These are phyloP conservation scores for Nasturtium officinale DNA, from an alignment of 345 rosid genomes.

Conservation along the genomic window DNA sequence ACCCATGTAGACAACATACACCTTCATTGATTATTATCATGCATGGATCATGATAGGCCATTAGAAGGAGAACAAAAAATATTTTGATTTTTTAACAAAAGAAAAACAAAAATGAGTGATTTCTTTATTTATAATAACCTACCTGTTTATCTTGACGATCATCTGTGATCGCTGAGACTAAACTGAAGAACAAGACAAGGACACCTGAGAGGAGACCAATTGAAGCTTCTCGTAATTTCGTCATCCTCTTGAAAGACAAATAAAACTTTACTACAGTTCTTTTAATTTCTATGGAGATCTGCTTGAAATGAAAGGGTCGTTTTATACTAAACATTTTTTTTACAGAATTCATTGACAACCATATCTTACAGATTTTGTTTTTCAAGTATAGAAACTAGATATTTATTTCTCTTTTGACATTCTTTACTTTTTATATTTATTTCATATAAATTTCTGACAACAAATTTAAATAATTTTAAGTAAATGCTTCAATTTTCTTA, in stretches of 20 bases:
- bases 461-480: background rate
- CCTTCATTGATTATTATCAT: slow-evolving; percentile 34
- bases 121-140: background rate
- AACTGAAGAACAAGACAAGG: slow-evolving; percentile 18
- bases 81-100: background rate
- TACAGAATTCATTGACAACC: background rate
- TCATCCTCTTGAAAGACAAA: background rate
- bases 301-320: background rate
- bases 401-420: background rate
- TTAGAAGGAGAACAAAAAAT: background rate
- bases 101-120: background rate
- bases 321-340: background rate
- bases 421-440: background rate
- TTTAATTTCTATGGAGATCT: background rate
- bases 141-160: slow-evolving; percentile 24
- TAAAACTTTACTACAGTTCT: background rate
- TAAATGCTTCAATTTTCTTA: too few relatives aligned
- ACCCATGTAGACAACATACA: slow-evolving; percentile 52
- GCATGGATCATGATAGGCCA: background rate
- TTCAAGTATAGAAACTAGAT: background rate
- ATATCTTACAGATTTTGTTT: background rate
- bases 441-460: background rate
- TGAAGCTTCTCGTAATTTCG: slow-evolving; percentile 8
- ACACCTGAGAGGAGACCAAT: slow-evolving; percentile 1
- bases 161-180: slow-evolving; percentile 13